Conservation (phyloP, 768 basidiomycete species). For the Boletales sp. region DNA sequence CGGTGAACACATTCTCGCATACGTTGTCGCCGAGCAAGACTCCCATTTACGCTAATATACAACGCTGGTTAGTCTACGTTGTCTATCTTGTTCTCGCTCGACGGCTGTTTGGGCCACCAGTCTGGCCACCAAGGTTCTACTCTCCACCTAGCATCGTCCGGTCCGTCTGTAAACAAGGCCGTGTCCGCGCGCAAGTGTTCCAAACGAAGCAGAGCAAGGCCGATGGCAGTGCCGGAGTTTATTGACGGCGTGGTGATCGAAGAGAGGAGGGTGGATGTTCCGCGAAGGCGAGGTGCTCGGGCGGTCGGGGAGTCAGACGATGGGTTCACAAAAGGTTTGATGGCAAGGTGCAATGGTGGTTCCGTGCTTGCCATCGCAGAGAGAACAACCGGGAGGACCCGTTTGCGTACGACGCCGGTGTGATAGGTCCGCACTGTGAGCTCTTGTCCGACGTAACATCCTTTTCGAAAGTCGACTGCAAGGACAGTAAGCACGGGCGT, state of each 20-base stretch:
- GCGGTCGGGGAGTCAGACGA: slow-evolving; percentile 29
- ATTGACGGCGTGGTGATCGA: slow-evolving; percentile 35
- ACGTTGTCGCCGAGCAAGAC: slow-evolving; percentile 55
- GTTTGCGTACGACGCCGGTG: slow-evolving; percentile 86
- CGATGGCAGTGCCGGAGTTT: slow-evolving; percentile 41
- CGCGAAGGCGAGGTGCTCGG: slow-evolving; percentile 55
- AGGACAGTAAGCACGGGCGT: neutral
- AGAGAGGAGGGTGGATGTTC: slow-evolving; percentile 72
- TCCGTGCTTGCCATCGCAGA: slow-evolving; percentile 32
- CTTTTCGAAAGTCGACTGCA: slow-evolving; percentile 93
- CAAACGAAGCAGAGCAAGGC: slow-evolving; percentile 75
- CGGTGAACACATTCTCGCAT: slow-evolving; percentile 69
- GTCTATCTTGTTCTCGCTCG: slow-evolving; percentile 15
- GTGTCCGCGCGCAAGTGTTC: slow-evolving; percentile 53
- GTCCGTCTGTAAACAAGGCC: slow-evolving; percentile 12
- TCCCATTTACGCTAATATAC: slow-evolving; percentile 1
- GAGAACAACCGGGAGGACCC: slow-evolving; percentile 74
- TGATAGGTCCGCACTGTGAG: slow-evolving; percentile 96
- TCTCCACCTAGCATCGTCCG: slow-evolving; percentile 27
- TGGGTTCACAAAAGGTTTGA: slow-evolving; percentile 21
- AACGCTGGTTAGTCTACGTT: slow-evolving; percentile 14
- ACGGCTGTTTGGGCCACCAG: slow-evolving; percentile 49
- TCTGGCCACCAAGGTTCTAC: slow-evolving; percentile 67
- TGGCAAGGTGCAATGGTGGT: slow-evolving; percentile 19
- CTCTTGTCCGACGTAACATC: slow-evolving; percentile 98